Evolutionary conservation across 2,329 filamentous ascomycete genomes (phyloP), one percentile per base, ranked within the genome.

Genomic region (Phoma sp.): DNA sequence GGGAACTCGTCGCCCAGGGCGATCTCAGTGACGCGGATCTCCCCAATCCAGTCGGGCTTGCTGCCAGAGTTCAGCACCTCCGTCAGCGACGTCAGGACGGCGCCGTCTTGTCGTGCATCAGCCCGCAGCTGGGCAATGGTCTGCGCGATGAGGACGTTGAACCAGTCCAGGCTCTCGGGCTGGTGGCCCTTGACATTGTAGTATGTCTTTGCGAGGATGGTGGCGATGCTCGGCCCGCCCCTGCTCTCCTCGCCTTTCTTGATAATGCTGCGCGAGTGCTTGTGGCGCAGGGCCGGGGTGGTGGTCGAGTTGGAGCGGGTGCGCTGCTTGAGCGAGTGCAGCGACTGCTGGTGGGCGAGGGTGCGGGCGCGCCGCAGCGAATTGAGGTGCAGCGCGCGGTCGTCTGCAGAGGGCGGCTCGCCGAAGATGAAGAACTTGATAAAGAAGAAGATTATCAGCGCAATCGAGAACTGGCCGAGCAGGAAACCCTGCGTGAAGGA

Each of bases 391-490:
- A 91, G 83, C 11, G 92, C 91, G 17, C 89, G 91, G 48, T 89
- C 87, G 60, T 96, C 92, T 57, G 92, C 83, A 1, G 90, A 92
- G 1, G 92, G 92, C 5, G 92, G 87, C 72, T 98, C 95, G 66
- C 95, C 95, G 72, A 99, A 98, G 71, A 99, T 98, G 84, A 99
- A 99, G 85, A 97, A 99, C 74, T 96, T 96, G 77, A 99, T 98
- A 78, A 99, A 98, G 64, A 90, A 91, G 61, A 92, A 93, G 57
- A 99, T 86, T 32, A 99, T 83, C 20, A 98, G 80, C 12, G 96
- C 91, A 38, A 99, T 90, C 2, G 92, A 96, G 45, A 99, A 83
- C 76, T 99, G 95, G 42, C 95, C 95, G 26, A 98, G 83, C 42
- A 99, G 86, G 65, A 99, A 89, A 23, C 95, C 95, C 74, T 96